These are phyloP conservation scores for Sporothrix brunneoviolacea DNA, from an alignment of 2,329 filamentous ascomycete genomes.

Conservation along the genomic window DNA sequence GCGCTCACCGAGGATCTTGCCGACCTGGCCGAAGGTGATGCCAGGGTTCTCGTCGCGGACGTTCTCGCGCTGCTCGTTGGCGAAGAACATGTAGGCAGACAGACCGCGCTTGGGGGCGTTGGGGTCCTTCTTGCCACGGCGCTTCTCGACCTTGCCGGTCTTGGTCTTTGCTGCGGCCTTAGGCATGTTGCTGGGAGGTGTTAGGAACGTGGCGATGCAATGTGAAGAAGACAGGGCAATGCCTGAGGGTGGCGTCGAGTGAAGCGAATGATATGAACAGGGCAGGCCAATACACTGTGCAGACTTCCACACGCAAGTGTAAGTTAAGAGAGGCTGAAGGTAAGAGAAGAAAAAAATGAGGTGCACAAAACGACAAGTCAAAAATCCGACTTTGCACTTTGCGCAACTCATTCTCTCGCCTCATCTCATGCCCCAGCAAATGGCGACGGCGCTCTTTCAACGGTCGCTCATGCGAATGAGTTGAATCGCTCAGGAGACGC, in stretches of 20 bases:
- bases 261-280: too few species aligned
- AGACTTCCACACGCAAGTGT: too few species aligned
- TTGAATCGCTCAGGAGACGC: too few species aligned
- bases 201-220: neutral
- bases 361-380: too few species aligned
- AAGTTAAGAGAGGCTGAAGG: neutral
- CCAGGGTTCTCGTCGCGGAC: conserved; percentile 97
- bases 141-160: conserved; percentile 47
- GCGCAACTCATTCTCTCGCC: too few species aligned
- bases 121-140: conserved; percentile 66
- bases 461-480: too few species aligned
- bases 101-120: conserved; percentile 99
- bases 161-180: conserved; percentile 52
- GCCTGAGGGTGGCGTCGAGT: neutral
- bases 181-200: conserved; percentile 43
- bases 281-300: too few species aligned
- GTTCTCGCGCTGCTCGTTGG: conserved; percentile 97
- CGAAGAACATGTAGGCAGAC: conserved; percentile 99
- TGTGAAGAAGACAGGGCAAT: neutral
- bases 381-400: too few species aligned
- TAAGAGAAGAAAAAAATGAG: too few species aligned
- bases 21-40: conserved; percentile 95
- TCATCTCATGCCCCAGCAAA: too few species aligned
- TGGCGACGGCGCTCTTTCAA: too few species aligned
- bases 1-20: conserved; percentile 95